phyloP scores from a whole-genome alignment of 441 rosid genomes.

The Populus hybrid region DNA sequence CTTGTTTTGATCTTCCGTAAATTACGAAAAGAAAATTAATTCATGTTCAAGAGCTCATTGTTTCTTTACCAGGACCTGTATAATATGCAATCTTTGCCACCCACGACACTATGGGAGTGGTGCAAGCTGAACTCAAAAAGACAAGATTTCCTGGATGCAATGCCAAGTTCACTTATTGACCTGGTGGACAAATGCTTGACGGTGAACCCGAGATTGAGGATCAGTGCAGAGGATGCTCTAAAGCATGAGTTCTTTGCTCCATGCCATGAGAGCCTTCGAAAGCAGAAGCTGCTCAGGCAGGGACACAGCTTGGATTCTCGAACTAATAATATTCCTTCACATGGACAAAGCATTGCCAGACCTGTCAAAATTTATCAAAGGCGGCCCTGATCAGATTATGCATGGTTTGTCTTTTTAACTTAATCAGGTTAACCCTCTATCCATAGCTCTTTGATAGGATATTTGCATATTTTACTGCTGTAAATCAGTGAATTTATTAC shows the following conservation, averaged over 20 bases:
- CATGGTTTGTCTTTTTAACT: too few relatives aligned
- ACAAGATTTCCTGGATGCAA: conserved; percentile 48
- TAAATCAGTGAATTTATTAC: not conserved
- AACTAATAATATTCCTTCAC: conserved; percentile 14
- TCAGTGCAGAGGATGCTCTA: conserved; percentile 85
- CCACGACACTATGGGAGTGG: conserved; percentile 56
- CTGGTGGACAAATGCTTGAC: conserved; percentile 85
- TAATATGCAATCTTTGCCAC: conserved; percentile 35
- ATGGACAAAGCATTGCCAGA: conserved; percentile 16
- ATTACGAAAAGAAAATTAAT: not conserved
- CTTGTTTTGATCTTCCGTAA: not conserved
- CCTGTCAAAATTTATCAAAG: conserved; percentile 8
- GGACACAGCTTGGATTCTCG: conserved; percentile 24
- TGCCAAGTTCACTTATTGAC: conserved; percentile 67
- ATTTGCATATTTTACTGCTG: not conserved
- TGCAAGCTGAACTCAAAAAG: conserved; percentile 67
- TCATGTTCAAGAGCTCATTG: conserved; percentile 1
- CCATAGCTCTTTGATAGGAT: conserved; percentile 4
- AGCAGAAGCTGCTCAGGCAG: conserved; percentile 44
- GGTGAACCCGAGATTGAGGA: conserved; percentile 81
- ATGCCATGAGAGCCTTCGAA: conserved; percentile 43
- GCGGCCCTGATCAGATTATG: conserved; percentile 7
- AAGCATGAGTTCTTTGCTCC: conserved; percentile 80
- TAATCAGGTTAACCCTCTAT: conserved; percentile 2
- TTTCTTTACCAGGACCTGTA: conserved; percentile 57